Evolutionary conservation across 1,284 basidiomycete species (phyloP).

Genomic region (Leccinum griseonigrum): DNA sequence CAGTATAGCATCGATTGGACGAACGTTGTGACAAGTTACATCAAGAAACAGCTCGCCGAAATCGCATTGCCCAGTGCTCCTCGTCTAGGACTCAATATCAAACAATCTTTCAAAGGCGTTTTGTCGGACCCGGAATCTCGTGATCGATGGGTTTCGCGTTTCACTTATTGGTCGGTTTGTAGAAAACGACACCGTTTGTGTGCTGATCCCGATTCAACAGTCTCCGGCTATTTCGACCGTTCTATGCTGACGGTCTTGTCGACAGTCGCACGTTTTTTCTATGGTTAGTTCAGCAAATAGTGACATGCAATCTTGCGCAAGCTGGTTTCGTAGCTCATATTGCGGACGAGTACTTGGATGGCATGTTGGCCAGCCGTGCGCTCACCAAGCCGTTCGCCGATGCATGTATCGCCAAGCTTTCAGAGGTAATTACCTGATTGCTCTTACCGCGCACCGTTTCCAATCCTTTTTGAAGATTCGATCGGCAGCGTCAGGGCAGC

Average conservation of each 20-base stretch:
- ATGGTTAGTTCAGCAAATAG: constrained; percentile 84
- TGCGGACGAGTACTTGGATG: constrained; percentile 77
- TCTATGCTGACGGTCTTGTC: constrained; percentile 81
- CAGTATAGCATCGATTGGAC: constrained; percentile 94
- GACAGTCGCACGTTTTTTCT: constrained; percentile 77
- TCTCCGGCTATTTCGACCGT: constrained; percentile 69
- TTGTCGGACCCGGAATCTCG: constrained; percentile 67
- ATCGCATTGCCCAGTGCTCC: constrained; percentile 81
- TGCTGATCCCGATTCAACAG: constrained; percentile 39
- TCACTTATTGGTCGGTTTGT: constrained; percentile 69
- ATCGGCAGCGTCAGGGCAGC: constrained; percentile 48
- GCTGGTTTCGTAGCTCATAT: constrained; percentile 78
- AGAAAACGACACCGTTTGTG: not conserved
- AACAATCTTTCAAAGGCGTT: constrained; percentile 76
- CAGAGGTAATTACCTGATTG: constrained; percentile 51
- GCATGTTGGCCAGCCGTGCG: constrained; percentile 65
- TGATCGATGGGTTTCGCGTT: constrained; percentile 78
- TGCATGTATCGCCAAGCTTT: constrained; percentile 61
- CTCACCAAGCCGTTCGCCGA: constrained; percentile 66
- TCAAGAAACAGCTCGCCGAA: constrained; percentile 87
- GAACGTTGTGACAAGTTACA: constrained; percentile 79
- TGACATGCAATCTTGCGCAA: constrained; percentile 78
- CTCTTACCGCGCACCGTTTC: not conserved
- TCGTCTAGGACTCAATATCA: constrained; percentile 70
- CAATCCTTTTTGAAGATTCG: constrained; percentile 45